Base-by-base conservation (phyloP, 495 filamentous ascomycete species). In the Podospora comata region DNA sequence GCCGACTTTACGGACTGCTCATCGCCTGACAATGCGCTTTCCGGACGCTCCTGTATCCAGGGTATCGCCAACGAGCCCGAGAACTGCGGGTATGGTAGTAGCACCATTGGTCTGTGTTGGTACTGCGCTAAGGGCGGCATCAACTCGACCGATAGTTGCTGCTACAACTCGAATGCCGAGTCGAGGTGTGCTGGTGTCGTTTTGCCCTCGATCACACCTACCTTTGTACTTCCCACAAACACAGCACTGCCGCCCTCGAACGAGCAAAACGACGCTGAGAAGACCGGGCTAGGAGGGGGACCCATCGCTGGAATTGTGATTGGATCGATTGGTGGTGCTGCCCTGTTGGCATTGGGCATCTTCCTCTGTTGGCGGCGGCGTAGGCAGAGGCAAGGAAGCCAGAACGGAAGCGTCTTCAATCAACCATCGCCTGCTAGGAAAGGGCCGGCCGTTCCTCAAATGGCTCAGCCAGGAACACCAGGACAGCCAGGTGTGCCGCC, bases 111-210 rank as follows among this genome's bases (percentile, higher is more conserved):
- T 2, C 83, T 99, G 56, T 99, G 96, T 80, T 85, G 88, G 18
- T 97, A 93, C 73, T 99, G 96, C 77, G 84, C 84, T 30, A 81
- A 87, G 15, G 93, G 90, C 72, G 92, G 93, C 30, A 85, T 89
- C 54, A 97, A 97, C 78, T 88, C 92, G 18, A 98, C 92, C 62
- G 96, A 99, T 78, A 95, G 94, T 0, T 99, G 96, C 81, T 99
- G 96, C 74, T 87, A 90, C 65, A 91, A 88, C 71, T 88, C 94
- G n/a, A 84, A 92, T 70, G 87, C 90, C 26, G 82, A 90, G 59
- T 76, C 72, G 32, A 86, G 88, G 65, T 99, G 96, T 73, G 76
- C 80, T 34, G 85, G 85, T 44, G 90, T 99, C 34, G 80, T 86
- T 30, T 82, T 99, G 34, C 96, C 95, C 11, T 85, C 85, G 1